These are phyloP conservation scores for Pseudogymnoascus sp. DNA, from an alignment of 2,329 filamentous ascomycete species.

Conservation along the genomic window DNA sequence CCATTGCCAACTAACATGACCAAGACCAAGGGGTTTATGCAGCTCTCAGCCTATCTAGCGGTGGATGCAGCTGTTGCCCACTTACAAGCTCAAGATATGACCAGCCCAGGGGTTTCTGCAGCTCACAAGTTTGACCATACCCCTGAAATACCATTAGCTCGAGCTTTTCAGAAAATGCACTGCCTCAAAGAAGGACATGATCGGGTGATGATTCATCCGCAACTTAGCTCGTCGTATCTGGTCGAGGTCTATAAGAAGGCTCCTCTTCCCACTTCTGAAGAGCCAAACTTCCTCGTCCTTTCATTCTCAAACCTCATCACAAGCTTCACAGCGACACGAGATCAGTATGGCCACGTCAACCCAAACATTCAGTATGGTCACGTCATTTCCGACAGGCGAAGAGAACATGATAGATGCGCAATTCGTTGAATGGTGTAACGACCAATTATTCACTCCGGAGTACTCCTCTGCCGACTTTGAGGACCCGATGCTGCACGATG, in stretches of 20 bases:
- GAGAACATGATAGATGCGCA: too few relatives aligned
- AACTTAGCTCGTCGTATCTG: neutral
- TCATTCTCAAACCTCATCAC: neutral
- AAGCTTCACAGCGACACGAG: neutral
- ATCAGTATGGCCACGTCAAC: neutral
- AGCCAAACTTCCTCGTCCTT: neutral
- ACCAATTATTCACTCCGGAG: too few relatives aligned
- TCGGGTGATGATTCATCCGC: neutral
- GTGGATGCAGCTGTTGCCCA: neutral
- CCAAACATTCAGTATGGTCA: neutral
- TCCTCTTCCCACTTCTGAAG: too few relatives aligned
- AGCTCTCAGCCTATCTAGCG: constrained; percentile 1
- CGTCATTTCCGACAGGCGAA: too few relatives aligned
- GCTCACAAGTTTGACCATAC: neutral
- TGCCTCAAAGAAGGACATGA: neutral
- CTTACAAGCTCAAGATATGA: neutral
- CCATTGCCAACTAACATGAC: neutral
- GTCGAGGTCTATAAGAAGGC: neutral
- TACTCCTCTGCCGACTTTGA: too few relatives aligned
- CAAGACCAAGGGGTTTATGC: neutral
- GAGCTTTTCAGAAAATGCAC: neutral
- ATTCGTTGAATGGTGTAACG: too few relatives aligned
- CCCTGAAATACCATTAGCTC: neutral
- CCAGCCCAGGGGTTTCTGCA: neutral
- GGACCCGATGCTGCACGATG: too few relatives aligned